A percentile compares a stretch with the other conserved stretches of the same genome.
Conservation (phyloP, 176 grass and related monocot species). For the Zoysia japonica region DNA sequence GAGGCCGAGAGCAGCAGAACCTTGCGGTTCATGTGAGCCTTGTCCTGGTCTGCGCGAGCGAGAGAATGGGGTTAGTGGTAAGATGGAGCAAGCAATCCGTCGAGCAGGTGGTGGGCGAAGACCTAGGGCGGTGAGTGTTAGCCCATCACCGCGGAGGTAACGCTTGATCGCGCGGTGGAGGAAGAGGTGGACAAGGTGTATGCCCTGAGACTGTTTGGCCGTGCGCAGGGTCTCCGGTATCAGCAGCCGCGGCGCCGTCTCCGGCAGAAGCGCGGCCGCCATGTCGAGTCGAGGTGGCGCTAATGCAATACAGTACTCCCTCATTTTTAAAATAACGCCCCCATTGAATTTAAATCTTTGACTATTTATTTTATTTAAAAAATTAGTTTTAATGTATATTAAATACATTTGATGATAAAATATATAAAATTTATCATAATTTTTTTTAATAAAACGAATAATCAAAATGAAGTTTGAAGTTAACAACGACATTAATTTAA, state of each 20-base stretch:
- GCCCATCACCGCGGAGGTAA: constrained; percentile 57
- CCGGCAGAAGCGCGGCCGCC: constrained; percentile 61
- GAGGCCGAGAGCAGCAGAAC: constrained; percentile 69
- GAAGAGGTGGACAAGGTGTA: constrained; percentile 68
- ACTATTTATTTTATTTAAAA: too few species aligned
- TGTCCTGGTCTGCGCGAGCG: constrained; percentile 50
- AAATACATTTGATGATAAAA: too few species aligned
- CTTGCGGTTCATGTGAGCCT: constrained; percentile 77
- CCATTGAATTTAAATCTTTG: too few species aligned
- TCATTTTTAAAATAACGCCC: too few species aligned
- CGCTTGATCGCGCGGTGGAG: constrained; percentile 89
- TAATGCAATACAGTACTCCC: neutral
- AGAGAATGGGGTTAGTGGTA: neutral
- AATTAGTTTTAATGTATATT: too few species aligned
- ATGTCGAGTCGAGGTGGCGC: constrained; percentile 42
- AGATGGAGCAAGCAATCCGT: neutral
- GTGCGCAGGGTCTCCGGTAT: constrained; percentile 75
- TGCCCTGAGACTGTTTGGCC: constrained; percentile 84
- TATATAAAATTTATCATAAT: too few species aligned
- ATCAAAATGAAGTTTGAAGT: too few species aligned
- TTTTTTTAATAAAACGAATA: too few species aligned
- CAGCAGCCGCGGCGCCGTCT: constrained; percentile 57
- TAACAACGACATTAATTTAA: too few species aligned
- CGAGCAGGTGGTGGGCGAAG: constrained; percentile 19
- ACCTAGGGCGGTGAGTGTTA: neutral